phyloP scores from a whole-genome alignment of 2,329 filamentous ascomycete species.

The Monilinia vaccinii-corymbosi region DNA sequence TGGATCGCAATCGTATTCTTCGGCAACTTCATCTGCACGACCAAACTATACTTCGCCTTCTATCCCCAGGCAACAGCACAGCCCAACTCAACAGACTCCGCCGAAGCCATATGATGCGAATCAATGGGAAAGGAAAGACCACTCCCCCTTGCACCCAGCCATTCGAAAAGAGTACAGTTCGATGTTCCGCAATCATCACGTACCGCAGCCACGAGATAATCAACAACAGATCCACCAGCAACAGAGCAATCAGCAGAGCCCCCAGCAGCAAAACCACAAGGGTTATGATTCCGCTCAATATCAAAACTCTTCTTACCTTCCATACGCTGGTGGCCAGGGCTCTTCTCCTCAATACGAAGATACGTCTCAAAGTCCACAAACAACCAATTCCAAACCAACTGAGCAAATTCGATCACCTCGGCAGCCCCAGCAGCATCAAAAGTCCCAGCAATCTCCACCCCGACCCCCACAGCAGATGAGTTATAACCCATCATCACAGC shows the following conservation, averaged over 20 bases:
- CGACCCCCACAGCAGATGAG: neutral
- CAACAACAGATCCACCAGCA: neutral
- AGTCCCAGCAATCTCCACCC: neutral
- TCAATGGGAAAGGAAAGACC: constrained; percentile 24
- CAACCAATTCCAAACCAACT: neutral
- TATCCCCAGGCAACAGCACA: constrained; percentile 11
- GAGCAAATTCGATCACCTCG: neutral
- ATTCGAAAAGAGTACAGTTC: constrained; percentile 30
- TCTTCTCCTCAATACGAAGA: neutral
- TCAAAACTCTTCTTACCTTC: neutral
- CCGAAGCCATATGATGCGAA: constrained; percentile 1
- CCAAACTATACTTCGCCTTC: constrained; percentile 5
- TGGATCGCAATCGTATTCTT: constrained; percentile 5
- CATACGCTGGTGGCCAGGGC: neutral
- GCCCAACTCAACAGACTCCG: constrained; percentile 7
- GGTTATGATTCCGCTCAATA: neutral
- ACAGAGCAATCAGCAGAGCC: neutral
- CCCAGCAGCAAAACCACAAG: neutral
- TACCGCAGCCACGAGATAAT: constrained; percentile 4
- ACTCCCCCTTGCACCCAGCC: constrained; percentile 30
- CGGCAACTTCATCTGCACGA: constrained; percentile 2
- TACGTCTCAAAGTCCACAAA: neutral
- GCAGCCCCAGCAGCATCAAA: neutral
- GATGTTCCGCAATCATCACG: constrained; percentile 18
- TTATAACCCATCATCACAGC: neutral